Conservation (phyloP, 1,284 basidiomycete species). For the Trametes sp. region DNA sequence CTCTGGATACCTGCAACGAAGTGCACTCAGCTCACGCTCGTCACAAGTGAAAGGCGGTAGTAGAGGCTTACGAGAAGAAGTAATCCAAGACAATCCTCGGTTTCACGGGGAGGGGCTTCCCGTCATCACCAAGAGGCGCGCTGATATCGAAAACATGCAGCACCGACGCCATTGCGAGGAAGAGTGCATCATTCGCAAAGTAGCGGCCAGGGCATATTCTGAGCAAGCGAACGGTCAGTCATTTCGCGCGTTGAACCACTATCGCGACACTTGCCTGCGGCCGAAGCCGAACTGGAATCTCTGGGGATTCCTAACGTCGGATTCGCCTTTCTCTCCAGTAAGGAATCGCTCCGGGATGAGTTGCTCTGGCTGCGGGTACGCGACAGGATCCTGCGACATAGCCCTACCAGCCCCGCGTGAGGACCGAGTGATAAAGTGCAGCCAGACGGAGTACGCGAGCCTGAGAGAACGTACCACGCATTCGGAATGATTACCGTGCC, state of each 20-base stretch:
- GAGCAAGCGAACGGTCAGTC: not conserved
- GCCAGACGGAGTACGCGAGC: not conserved
- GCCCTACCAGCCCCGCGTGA: slow-evolving; percentile 11
- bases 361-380: slow-evolving; percentile 28
- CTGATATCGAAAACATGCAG: slow-evolving; percentile 25
- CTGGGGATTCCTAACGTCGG: slow-evolving; percentile 21
- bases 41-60: not conserved
- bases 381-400: slow-evolving; percentile 26
- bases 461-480: slow-evolving; percentile 9
- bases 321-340: slow-evolving; percentile 23
- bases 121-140: slow-evolving; percentile 2
- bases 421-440: not conserved
- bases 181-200: slow-evolving; percentile 28
- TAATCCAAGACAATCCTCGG: slow-evolving; percentile 1
- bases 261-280: slow-evolving; percentile 19
- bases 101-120: slow-evolving; percentile 6
- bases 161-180: slow-evolving; percentile 25
- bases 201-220: slow-evolving; percentile 37
- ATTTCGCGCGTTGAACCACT: not conserved
- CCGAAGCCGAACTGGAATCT: slow-evolving; percentile 33
- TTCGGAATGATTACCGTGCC: slow-evolving; percentile 29
- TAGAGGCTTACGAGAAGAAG: slow-evolving; percentile 12
- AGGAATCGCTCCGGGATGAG: slow-evolving; percentile 34
- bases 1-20: slow-evolving; percentile 9
- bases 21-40: not conserved